These are phyloP conservation scores for Monosporozyma unispora DNA, from an alignment of 805 yeast genomes.

Conservation along the genomic window DNA sequence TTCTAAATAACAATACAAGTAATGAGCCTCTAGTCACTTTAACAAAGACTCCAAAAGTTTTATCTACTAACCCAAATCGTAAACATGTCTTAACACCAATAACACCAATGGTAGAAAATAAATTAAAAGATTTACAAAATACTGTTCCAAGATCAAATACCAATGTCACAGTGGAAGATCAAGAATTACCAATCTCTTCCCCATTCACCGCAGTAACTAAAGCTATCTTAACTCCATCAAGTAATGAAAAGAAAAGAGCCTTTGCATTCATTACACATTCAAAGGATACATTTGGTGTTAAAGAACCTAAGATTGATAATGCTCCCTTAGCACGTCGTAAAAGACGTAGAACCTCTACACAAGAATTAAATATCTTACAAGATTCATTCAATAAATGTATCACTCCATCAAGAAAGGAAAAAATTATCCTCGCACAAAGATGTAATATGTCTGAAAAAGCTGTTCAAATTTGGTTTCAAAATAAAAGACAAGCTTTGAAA, in stretches of 20 bases:
- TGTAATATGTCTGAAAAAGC: slow-evolving; percentile 96
- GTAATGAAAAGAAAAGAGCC: slow-evolving; percentile 29
- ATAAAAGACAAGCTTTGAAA: slow-evolving; percentile 76
- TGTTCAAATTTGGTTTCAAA: slow-evolving; percentile 98
- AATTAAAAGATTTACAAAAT: slow-evolving; percentile 7
- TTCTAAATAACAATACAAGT: not conserved
- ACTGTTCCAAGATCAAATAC: not conserved
- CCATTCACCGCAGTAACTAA: slow-evolving; percentile 29
- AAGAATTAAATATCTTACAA: slow-evolving; percentile 74
- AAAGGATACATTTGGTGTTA: slow-evolving; percentile 75
- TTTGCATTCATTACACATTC: slow-evolving; percentile 93
- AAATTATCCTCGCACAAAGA: slow-evolving; percentile 67
- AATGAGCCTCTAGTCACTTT: not conserved
- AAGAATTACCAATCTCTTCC: slow-evolving; percentile 7
- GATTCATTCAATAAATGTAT: slow-evolving; percentile 65
- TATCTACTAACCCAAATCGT: not conserved
- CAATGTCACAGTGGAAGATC: not conserved
- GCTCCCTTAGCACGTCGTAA: slow-evolving; percentile 90
- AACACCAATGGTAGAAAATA: slow-evolving; percentile 10
- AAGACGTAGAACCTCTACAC: slow-evolving; percentile 89
- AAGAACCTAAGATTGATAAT: slow-evolving; percentile 79
- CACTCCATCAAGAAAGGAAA: slow-evolving; percentile 71
- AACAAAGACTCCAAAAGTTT: not conserved
- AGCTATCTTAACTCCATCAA: slow-evolving; percentile 26
- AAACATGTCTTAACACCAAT: not conserved